Base-by-base conservation (phyloP, 2,329 filamentous ascomycete species). In the Apiospora kogelbergensis region DNA sequence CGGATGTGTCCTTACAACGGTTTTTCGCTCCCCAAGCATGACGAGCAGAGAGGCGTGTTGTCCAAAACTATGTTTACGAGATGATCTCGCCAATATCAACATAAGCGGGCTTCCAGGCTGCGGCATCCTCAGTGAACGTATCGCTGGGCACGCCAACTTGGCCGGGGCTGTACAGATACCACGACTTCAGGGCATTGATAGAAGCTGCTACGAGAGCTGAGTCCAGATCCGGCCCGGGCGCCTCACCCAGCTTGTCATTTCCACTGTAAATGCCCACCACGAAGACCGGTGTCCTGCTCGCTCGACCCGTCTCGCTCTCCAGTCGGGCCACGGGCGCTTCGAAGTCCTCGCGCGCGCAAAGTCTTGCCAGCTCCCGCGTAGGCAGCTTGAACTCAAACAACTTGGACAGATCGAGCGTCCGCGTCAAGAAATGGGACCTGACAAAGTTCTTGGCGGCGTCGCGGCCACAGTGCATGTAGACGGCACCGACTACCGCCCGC, bases 181-280 rank as follows among this genome's bases (percentile, higher is more conserved):
- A 99, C 6, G 91, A 87, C 85, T 97, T 97, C 77, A 99, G 85
- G 22, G 94, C 91, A 72, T 92, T 91, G 76, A 97, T 95, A 45
- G 93, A 90, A 24, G 96, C 96, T 79, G 93, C 88, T 72, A 88
- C 86, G 72, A 93, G 89, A 41, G 93, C 95, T 75, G 94, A 88
- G 73, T 94, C 86, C 68, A 98, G 84, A 80, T 88, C 95, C 65
- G 91, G 84, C 30, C 93, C 96, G 24, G 90, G 87, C n/a, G 91
- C 96, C 83, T 99, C 95, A 68, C 95, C 96, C 53, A 99, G 85
- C 86, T 96, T 95, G 79, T 99, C 95, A 70, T 86, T 85, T 66
- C 95, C 96, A 73, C 93, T 97, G 84, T 92, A 99, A 71, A 99
- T 95, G 69, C 95, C 96, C 17, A 99, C 95, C 40, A 98, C 90